Conservation (phyloP, 169 alveolate species). For the Amoebophrya sp. region DNA sequence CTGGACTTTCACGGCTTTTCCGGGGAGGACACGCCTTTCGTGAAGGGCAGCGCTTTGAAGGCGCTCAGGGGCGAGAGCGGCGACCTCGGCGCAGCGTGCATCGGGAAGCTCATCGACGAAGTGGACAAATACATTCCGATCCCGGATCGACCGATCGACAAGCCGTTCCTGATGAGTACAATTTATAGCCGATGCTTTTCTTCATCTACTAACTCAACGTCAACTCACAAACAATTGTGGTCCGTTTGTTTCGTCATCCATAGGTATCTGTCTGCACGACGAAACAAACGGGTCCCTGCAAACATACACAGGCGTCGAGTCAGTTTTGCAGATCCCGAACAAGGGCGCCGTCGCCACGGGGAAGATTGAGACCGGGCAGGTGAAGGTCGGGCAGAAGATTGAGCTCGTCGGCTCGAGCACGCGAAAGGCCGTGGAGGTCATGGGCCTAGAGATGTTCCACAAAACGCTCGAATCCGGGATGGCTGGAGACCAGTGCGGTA, state of each 20-base stretch:
- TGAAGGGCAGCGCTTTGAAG: conserved; percentile 74
- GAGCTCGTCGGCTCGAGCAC: conserved; percentile 68
- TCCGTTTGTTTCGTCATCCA: no score
- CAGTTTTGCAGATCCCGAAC: not conserved
- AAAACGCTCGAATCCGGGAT: conserved; percentile 72
- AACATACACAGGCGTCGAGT: conserved; percentile 40
- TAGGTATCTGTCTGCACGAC: no score
- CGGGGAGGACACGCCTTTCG: conserved; percentile 55
- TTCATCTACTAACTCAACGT: no score
- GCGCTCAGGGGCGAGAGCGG: conserved; percentile 51
- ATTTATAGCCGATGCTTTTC: no score
- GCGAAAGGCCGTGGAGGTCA: not conserved
- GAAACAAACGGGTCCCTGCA: no score
- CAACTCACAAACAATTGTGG: no score
- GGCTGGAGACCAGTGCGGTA: conserved; percentile 76
- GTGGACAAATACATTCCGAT: conserved; percentile 56
- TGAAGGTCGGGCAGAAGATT: conserved; percentile 64
- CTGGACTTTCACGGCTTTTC: not conserved
- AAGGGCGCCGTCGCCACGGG: conserved; percentile 81
- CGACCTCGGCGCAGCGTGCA: conserved; percentile 42
- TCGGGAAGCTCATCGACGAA: conserved; percentile 52
- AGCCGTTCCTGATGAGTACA: conserved; percentile 73
- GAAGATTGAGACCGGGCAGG: conserved; percentile 73
- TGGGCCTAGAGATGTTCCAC: conserved; percentile 76
- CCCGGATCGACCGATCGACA: conserved; percentile 64